Base-by-base conservation (phyloP, 352 stramenopile species). In the Globisporangium perplexum region DNA sequence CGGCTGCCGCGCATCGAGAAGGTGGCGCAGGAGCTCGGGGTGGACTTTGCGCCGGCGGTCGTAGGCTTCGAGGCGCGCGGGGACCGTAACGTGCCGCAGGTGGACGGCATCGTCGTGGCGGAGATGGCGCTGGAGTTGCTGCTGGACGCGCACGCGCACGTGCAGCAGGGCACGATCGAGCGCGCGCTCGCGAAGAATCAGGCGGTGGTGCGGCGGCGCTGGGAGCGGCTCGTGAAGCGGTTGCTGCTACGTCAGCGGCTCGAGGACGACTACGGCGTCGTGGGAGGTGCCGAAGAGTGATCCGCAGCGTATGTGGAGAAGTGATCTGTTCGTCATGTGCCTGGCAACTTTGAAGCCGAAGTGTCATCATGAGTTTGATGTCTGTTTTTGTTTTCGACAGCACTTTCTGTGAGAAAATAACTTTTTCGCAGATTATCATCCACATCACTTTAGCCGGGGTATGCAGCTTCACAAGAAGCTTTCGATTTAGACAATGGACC, bases 21-120 rank as follows among this genome's bases (percentile, higher is more conserved):
- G 30, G 71, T 93, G 6, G 84, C 79, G 1, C 56, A 72, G 54
- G 62, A 87, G 12, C 63, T 96, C 22, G 84, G 83, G 8, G 61
- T 96, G 22, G 83, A 95, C 58, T 95, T 77, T 63, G 84, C 83
- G 20, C 71, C 69, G n/a, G 83, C 81, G 0, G 62, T 96, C 23
- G 76, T 93, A 20, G 86, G 83, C 8, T 96, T 93, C 61, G 83
- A 95, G 60, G 50, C 74, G 4, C 65, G 71, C n/a, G 68, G 85
- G 39, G 82, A 82, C 7, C 67, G 69, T 1, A 87, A 77, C 12
- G 66, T 77, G 23, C 86, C 86, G 4, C 78, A 84, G 36, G 54
- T 88, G 14, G 77, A 90, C 14, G 86, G 86, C 7, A 86, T 96
- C 26, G 66, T 96, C 1, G 83, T 93, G 33, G 68, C 72, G 0